Conservation (phyloP, 2,329 filamentous ascomycete genomes). For the Aureobasidium sp. region DNA sequence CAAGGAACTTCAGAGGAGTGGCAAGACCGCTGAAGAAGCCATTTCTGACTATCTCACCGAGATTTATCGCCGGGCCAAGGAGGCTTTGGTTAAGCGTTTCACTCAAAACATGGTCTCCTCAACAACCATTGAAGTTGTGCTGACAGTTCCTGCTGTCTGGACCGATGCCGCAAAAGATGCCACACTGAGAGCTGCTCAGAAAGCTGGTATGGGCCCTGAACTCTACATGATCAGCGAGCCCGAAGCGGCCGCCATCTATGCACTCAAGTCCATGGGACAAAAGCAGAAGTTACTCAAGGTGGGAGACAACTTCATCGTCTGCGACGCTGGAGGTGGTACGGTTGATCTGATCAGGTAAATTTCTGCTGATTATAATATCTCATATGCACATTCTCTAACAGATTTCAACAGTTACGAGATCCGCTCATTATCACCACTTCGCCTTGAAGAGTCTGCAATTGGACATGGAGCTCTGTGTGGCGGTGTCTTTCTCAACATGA, state of each 20-base stretch:
- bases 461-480: no score
- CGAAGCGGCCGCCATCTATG: slow-evolving; percentile 72
- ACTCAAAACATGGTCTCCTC: slow-evolving; percentile 37
- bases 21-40: slow-evolving; percentile 70
- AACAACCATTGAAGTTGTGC: slow-evolving; percentile 67
- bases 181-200: slow-evolving; percentile 66
- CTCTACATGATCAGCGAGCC: slow-evolving; percentile 61
- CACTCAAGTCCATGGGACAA: slow-evolving; percentile 64
- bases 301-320: slow-evolving; percentile 59
- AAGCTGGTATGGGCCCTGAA: slow-evolving; percentile 62
- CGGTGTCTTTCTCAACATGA: slow-evolving; percentile 56
- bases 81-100: slow-evolving; percentile 63
- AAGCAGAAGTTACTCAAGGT: slow-evolving; percentile 52
- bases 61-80: slow-evolving; percentile 68
- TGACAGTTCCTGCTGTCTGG: slow-evolving; percentile 79
- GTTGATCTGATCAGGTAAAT: not conserved
- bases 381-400: no score
- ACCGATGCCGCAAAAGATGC: slow-evolving; percentile 79
- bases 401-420: no score
- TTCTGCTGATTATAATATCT: no score
- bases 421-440: no score
- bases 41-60: slow-evolving; percentile 72
- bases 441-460: no score
- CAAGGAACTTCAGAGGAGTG: slow-evolving; percentile 62
- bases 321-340: slow-evolving; percentile 43